Base-by-base conservation (phyloP, 129 eudicot species). In the Pulicaria dysenterica region DNA sequence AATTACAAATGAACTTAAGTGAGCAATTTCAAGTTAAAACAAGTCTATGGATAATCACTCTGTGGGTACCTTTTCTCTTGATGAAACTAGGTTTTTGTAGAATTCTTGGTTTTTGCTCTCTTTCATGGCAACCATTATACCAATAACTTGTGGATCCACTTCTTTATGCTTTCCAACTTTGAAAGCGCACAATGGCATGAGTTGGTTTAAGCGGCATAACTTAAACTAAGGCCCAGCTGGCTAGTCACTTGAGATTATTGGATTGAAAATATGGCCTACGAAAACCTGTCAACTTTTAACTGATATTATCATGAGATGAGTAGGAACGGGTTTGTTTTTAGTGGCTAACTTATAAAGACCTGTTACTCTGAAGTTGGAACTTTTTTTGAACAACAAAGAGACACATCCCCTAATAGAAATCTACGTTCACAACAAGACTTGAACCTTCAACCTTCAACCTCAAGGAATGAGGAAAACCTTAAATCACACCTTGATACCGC, bases 31-130 rank as follows among this genome's bases (percentile, higher is more conserved):
- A 60, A 58, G 37, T 7, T 16, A 50, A 58, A 65, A 14, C 37
- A 46, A 15, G 67, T 61, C 77, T 60, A 34, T 31, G n/a, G 19
- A 41, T 70, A 8, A 13, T 70, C 43, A 24, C 53, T 58, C 24
- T 56, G 3, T 24, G 31, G 31, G 31, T 24, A 24, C 31, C 31
- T 24, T 24, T 40, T 11, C 17, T 41, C 53, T 40, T 41, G 39
- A 70, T 54, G 64, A 57, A 8, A 42, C 11, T 39, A 54, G 61
- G 16, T 16, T 69, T 15, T 69, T 43, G 40, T 70, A 17, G 53
- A 55, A 42, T 55, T 42, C 31, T 42, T 57, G 15, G 31, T 71
- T 71, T 71, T 19, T 44, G 56, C 31, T 14, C 7, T 16, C 0
- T 66, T 7, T 19, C 7, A 8, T 15, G 15, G 15, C 15, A 51